These are phyloP conservation scores for Russula foetens DNA, from an alignment of 768 basidiomycete species.

Conservation along the genomic window DNA sequence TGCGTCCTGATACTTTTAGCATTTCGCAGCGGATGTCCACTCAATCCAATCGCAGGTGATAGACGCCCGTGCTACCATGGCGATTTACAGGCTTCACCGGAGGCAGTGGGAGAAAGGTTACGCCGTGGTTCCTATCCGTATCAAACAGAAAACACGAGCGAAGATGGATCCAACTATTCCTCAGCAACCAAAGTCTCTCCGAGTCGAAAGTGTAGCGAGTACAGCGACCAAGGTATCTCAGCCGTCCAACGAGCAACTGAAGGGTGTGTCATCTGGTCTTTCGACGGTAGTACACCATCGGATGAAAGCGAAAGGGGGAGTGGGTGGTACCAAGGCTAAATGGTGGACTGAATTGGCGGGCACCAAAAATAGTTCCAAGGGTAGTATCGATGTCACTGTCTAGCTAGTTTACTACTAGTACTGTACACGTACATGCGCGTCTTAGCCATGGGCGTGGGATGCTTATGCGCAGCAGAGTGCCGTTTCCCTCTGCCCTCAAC, in stretches of 20 bases:
- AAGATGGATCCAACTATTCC: constrained; percentile 1
- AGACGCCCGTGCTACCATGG: constrained; percentile 94
- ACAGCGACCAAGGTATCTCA: background rate
- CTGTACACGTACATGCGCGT: background rate
- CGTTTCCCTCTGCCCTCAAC: background rate
- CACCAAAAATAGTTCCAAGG: constrained; percentile 3
- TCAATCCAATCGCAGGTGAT: constrained; percentile 48
- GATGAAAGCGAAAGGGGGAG: background rate
- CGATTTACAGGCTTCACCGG: constrained; percentile 76
- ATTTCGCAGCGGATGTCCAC: background rate
- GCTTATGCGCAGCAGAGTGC: background rate
- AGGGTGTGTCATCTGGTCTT: constrained; percentile 18
- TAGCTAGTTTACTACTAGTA: background rate
- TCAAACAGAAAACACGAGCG: background rate
- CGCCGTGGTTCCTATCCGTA: constrained; percentile 4
- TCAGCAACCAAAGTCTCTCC: background rate
- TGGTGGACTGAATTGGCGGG: constrained; percentile 16
- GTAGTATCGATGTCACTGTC: background rate
- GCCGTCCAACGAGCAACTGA: background rate
- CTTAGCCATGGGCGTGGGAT: background rate
- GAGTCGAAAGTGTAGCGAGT: background rate
- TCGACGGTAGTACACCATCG: constrained; percentile 12
- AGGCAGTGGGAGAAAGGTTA: constrained; percentile 62
- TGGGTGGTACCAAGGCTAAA: background rate
- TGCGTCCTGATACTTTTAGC: constrained; percentile 32